Evolutionary conservation across 2,329 filamentous ascomycete genomes (phyloP), one percentile per base, ranked within the genome.

Genomic region (Botrytis fabae): DNA sequence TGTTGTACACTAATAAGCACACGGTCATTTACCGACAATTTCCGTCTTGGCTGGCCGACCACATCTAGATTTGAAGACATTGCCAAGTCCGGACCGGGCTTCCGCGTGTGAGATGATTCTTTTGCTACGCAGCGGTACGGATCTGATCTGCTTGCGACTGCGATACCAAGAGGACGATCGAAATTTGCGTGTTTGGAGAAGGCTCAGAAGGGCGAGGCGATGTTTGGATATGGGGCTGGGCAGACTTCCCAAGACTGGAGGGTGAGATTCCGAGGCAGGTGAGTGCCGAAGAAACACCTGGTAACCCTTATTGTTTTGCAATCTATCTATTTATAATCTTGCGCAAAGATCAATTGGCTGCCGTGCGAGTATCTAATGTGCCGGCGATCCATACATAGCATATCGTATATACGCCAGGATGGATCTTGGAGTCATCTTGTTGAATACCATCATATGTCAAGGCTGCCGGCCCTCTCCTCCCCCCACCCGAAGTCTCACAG

Each of bases 81-180:
- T 68, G 65, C 65, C 65, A 68, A 68, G 65, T 54, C 65, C 44
- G 48, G 65, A 42, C 65, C 65, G 65, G 48, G 40, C 46, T 25
- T 32, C 65, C 65, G 65, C 25, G 48, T 57, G 48, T 42, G 28
- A 28, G 35, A 57, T 54, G 25, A 38, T 22, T 54, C 9, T 9
- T 35, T n/a, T 63, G 38, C 9, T 63, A 20, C 20, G 59, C 59
- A 40, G 51, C 51, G 59, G 40, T 61, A 61, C 59, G 22, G 59
- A 40, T 61, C 25, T 61, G 64, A 28, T 40, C 22, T 54, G 32
- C 64, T 54, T 38, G 16, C 6, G 51, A 61, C 7, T 61, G 22
- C 35, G 35, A 38, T 38, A 40, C 25, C 64, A 51, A 40, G 35
- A 54, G 8, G 64, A 51, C 54, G 64, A 54, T 66, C 46, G 32